These are phyloP conservation scores for Nothophaeocryptopus gaeumannii DNA, from an alignment of 2,329 filamentous ascomycete genomes.

Conservation along the genomic window DNA sequence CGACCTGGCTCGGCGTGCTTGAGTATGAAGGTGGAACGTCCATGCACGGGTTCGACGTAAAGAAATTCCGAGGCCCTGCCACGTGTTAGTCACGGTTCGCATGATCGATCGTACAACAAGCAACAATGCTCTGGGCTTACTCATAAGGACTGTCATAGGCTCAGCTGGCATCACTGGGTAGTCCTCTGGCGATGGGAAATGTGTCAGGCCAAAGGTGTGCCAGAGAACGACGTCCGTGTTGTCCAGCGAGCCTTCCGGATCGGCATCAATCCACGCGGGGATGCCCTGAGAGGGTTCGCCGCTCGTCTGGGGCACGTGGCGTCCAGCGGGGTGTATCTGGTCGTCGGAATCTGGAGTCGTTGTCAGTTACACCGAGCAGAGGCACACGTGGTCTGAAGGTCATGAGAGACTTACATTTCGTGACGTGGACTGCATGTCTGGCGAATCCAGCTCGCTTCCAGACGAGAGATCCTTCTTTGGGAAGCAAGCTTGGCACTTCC, in stretches of 20 bases:
- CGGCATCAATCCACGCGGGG: constrained; percentile 69
- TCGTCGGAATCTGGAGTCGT: constrained; percentile 64
- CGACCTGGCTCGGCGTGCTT: constrained; percentile 67
- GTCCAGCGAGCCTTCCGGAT: constrained; percentile 66
- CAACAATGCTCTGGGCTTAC: not conserved
- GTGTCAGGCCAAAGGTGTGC: constrained; percentile 90
- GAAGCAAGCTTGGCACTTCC: constrained; percentile 74
- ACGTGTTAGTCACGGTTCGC: no score
- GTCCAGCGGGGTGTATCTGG: constrained; percentile 79
- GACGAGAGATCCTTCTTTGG: constrained; percentile 76
- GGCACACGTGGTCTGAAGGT: not conserved
- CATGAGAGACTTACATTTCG: constrained; percentile 64
- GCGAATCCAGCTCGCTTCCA: constrained; percentile 91
- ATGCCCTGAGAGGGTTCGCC: constrained; percentile 73
- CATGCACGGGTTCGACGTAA: constrained; percentile 72
- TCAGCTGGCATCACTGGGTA: constrained; percentile 74
- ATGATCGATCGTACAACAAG: not conserved
- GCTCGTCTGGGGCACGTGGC: constrained; percentile 83
- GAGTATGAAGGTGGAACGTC: constrained; percentile 77
- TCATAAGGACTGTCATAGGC: constrained; percentile 65
- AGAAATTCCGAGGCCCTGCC: constrained; percentile 69
- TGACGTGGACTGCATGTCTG: constrained; percentile 82
- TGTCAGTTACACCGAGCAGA: not conserved
- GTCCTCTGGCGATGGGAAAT: constrained; percentile 86
- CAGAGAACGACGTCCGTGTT: constrained; percentile 86